Evolutionary conservation across 2,329 filamentous ascomycete genomes (phyloP).

Genomic region (Westerdykella sp.): DNA sequence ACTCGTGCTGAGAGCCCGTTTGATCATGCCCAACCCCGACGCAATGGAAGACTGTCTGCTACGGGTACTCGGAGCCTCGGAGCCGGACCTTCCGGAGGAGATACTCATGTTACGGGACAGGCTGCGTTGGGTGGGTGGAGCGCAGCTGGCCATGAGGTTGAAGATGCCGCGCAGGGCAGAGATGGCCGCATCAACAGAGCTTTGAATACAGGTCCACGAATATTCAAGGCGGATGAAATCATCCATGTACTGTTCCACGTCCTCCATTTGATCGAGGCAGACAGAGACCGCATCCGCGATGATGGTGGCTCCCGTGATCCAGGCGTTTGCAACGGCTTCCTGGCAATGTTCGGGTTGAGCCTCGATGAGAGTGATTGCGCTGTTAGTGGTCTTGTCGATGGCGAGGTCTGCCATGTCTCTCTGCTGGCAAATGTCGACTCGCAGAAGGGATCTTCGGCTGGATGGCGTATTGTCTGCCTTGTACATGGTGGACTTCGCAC

Average conservation of each 20-base stretch:
- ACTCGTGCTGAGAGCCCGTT: slow-evolving; percentile 17
- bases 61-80: slow-evolving; percentile 11
- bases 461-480: slow-evolving; percentile 25
- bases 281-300: slow-evolving; percentile 42
- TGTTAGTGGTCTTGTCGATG: slow-evolving; percentile 43
- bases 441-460: slow-evolving; percentile 33
- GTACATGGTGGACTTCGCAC: slow-evolving; percentile 33
- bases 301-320: slow-evolving; percentile 42
- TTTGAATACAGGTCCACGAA: slow-evolving; percentile 40
- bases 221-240: slow-evolving; percentile 45
- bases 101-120: slow-evolving; percentile 22
- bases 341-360: slow-evolving; percentile 37
- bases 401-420: slow-evolving; percentile 42
- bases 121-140: slow-evolving; percentile 16
- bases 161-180: slow-evolving; percentile 43
- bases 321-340: slow-evolving; percentile 40
- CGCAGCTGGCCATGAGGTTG: slow-evolving; percentile 37
- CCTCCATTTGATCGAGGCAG: slow-evolving; percentile 37
- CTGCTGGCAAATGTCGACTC: slow-evolving; percentile 42
- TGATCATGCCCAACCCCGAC: slow-evolving; percentile 22
- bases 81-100: slow-evolving; percentile 15
- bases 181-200: slow-evolving; percentile 36
- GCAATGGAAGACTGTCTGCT: slow-evolving; percentile 22
- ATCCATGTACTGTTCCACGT: slow-evolving; percentile 37
- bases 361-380: slow-evolving; percentile 40